phyloP scores from a whole-genome alignment of 2,329 filamentous ascomycete genomes.

The Fusarium chuoi region DNA sequence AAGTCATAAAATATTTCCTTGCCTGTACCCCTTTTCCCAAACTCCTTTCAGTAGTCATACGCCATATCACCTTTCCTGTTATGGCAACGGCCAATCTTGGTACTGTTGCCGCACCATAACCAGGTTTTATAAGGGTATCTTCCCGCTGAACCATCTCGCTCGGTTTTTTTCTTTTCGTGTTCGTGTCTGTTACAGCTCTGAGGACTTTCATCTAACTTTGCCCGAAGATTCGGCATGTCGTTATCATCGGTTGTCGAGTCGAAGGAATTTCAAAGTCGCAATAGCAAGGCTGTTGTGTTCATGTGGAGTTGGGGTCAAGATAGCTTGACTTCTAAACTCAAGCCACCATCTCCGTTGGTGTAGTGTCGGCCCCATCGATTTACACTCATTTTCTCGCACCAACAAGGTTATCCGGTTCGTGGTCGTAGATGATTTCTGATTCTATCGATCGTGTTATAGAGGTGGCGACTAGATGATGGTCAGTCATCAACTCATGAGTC shows the following conservation, averaged over 20 bases:
- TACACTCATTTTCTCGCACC: not conserved
- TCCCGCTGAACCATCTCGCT: not conserved
- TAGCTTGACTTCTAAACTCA: not conserved
- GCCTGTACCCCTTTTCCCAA: not conserved
- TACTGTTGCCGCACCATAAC: not conserved
- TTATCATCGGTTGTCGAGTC: not conserved
- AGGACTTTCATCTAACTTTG: not conserved
- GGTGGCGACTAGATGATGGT: not conserved
- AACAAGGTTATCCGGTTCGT: conserved; percentile 52
- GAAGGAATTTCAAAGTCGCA: conserved; percentile 26
- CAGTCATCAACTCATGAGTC: not conserved
- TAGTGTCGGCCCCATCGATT: not conserved
- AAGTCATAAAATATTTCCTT: conserved; percentile 22
- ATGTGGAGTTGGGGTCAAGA: not conserved
- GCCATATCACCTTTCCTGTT: not conserved
- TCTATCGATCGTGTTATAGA: conserved; percentile 11
- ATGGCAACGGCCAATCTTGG: not conserved
- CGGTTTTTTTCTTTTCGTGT: not conserved
- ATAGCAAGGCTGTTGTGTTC: not conserved
- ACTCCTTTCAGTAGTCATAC: not conserved
- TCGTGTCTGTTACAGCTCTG: not conserved
- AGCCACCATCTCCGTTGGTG: not conserved
- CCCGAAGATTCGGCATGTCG: no score
- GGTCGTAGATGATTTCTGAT: conserved; percentile 49
- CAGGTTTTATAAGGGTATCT: not conserved